Evolutionary conservation across 768 basidiomycete genomes (phyloP).

Genomic region (Boletus tomentosulus): DNA sequence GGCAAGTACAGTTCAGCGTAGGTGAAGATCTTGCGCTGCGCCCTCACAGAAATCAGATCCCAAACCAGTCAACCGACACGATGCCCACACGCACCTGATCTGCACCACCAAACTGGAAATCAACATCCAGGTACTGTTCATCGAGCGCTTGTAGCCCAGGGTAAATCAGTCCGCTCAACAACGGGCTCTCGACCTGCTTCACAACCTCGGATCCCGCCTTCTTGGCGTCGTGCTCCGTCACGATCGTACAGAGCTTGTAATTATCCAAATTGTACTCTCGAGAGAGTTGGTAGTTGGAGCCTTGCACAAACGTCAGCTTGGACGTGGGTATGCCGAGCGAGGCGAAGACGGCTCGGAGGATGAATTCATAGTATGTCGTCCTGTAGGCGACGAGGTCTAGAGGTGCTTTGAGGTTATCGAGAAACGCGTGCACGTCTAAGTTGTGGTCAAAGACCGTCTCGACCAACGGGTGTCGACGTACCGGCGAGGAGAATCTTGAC

Average conservation of each 20-base stretch:
- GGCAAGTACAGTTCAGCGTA: constrained; percentile 97
- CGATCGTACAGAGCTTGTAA: constrained; percentile 86
- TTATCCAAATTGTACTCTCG: constrained; percentile 93
- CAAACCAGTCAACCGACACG: neutral
- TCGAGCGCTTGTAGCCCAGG: constrained; percentile 96
- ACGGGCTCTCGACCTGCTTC: constrained; percentile 90
- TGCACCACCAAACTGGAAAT: constrained; percentile 97
- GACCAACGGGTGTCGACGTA: constrained; percentile 21
- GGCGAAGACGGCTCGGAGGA: constrained; percentile 79
- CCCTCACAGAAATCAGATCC: neutral
- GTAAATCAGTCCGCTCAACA: constrained; percentile 90
- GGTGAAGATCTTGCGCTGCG: constrained; percentile 96
- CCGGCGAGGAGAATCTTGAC: constrained; percentile 82
- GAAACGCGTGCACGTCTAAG: constrained; percentile 90
- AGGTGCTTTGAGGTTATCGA: constrained; percentile 96
- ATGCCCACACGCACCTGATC: constrained; percentile 68
- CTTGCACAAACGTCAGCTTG: constrained; percentile 78
- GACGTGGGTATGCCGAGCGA: constrained; percentile 89
- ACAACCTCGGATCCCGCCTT: constrained; percentile 99
- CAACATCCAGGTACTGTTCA: constrained; percentile 91
- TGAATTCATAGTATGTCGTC: constrained; percentile 83
- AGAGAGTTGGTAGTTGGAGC: constrained; percentile 90
- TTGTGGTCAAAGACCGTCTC: neutral
- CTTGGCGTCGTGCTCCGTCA: constrained; percentile 94
- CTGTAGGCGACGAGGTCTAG: constrained; percentile 85